Conservation (phyloP, 2,329 filamentous ascomycete genomes). For the Penicillium glabrum region DNA sequence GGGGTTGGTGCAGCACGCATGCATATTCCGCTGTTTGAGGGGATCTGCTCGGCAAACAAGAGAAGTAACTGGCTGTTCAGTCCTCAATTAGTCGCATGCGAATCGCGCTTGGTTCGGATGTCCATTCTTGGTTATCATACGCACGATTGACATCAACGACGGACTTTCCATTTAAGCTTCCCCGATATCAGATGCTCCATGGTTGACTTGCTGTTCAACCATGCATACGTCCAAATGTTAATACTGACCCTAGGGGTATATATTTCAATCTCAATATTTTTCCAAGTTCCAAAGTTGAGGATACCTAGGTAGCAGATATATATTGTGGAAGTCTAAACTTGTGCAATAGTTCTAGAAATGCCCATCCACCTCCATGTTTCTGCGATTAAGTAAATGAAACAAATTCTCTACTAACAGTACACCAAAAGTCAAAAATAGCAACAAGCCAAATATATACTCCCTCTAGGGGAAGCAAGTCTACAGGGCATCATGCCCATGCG, state of each 20-base stretch:
- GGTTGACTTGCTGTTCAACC: neutral
- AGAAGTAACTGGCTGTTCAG: neutral
- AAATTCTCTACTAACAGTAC: neutral
- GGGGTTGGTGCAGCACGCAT: constrained; percentile 23
- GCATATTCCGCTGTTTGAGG: neutral
- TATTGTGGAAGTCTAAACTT: too few species aligned
- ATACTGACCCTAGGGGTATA: neutral
- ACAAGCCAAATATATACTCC: neutral
- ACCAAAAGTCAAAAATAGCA: neutral
- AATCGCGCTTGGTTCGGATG: neutral
- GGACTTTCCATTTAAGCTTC: neutral
- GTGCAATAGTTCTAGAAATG: neutral
- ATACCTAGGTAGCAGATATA: too few species aligned
- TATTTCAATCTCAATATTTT: neutral
- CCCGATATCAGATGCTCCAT: neutral
- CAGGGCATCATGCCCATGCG: constrained; percentile 33
- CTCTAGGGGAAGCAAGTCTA: neutral
- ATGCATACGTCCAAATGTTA: too few species aligned
- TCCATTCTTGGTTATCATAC: neutral
- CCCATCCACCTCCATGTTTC: neutral
- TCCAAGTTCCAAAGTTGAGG: too few species aligned
- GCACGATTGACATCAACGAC: too few species aligned
- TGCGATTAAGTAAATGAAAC: neutral
- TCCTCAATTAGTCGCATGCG: neutral
- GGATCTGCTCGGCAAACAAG: neutral